Conservation (phyloP, 805 yeast species). For the Lipomyces mesembrius region DNA sequence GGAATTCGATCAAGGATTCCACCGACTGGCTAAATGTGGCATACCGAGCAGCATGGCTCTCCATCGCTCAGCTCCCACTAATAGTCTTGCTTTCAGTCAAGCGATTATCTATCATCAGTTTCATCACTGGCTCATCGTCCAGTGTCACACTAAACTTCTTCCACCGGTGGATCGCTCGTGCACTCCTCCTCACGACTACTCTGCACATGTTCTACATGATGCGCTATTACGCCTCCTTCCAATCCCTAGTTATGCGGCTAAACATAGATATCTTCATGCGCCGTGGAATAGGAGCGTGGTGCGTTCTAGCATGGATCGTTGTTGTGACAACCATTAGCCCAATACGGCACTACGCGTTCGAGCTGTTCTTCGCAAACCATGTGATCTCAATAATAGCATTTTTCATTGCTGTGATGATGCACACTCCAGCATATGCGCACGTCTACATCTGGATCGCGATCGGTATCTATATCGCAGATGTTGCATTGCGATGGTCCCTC, state of each 20-base stretch:
- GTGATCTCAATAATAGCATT: slow-evolving; percentile 39
- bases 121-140: slow-evolving; percentile 38
- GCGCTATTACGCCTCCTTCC: slow-evolving; percentile 33
- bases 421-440: slow-evolving; percentile 39
- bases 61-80: slow-evolving; percentile 42
- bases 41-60: slow-evolving; percentile 40
- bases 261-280: slow-evolving; percentile 31
- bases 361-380: slow-evolving; percentile 40
- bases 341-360: slow-evolving; percentile 36
- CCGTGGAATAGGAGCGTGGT: slow-evolving; percentile 40
- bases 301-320: slow-evolving; percentile 39
- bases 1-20: slow-evolving; percentile 10
- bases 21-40: not conserved
- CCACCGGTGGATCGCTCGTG: slow-evolving; percentile 43
- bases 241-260: slow-evolving; percentile 30
- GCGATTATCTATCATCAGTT: slow-evolving; percentile 33
- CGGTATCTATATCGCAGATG: slow-evolving; percentile 39
- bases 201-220: slow-evolving; percentile 40
- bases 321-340: slow-evolving; percentile 44
- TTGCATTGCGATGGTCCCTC: slow-evolving; percentile 31
- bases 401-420: slow-evolving; percentile 35
- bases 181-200: slow-evolving; percentile 38
- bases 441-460: slow-evolving; percentile 39
- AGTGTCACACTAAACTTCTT: slow-evolving; percentile 38
- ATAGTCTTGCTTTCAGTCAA: slow-evolving; percentile 39